Base-by-base conservation (phyloP, 2,329 filamentous ascomycete species). In the Pseudohalonectria lignicola region DNA sequence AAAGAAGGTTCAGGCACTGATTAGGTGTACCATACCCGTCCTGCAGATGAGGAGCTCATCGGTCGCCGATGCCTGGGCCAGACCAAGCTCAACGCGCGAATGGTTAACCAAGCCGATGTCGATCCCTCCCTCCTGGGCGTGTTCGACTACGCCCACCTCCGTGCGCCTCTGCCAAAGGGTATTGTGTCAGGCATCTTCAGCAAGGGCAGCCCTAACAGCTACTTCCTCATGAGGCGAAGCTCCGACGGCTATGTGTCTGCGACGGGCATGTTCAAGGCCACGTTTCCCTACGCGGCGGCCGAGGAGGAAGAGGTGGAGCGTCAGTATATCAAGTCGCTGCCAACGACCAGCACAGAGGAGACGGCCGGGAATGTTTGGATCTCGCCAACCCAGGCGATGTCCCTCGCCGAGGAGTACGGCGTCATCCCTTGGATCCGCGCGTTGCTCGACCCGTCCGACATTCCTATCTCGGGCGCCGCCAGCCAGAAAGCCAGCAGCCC, bases 281-380 rank as follows among this genome's bases (percentile, higher is more conserved):
- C 83, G 2, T 93, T 88, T 53, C 85, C 85, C 7, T 87, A 82
- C 60, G 81, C 85, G 31, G 76, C 81, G 44, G 64, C 71, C 16
- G 63, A 70, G 21, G 83, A 92, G 48, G 85, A 92, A 54, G 76
- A 85, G 49, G 62, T 64, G 2, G 85, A 93, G 65, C 81, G 85
- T 55, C 77, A 73, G 51, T 88, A 86, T 61, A 80, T 98, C 62
- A 95, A 94, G 66, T 76, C 74, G 6, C 78, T 92, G 20, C 62
- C 76, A 25, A 82, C 82, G 21, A 93, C 88, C 9, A 94, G 87
- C 50, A 71, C 72, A 40, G 88, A 96, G 55, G 92, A 96, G 67
- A 87, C 92, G 21, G 92, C 92, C 19, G 92, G 92, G 33, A 98
- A 95, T 59, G 78, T 98, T 37, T 98, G 92, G 92, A 88, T 96